These are phyloP conservation scores for Vitis labrusca DNA, from an alignment of 164 flowering plant species.

Conservation along the genomic window DNA sequence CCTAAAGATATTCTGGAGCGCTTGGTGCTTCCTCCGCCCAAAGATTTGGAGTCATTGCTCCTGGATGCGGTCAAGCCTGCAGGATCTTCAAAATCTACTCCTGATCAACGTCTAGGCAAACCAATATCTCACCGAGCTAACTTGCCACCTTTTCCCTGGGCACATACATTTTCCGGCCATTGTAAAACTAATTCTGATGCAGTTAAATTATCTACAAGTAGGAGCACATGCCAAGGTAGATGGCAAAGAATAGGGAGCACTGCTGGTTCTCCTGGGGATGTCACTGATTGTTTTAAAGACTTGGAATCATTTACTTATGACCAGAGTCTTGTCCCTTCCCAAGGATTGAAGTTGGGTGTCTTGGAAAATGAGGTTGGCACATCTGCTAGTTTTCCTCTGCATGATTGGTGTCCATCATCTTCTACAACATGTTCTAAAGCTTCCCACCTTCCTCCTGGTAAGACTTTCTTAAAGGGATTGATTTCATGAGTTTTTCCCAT, in stretches of 20 bases:
- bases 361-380: constrained; percentile 18
- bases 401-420: constrained; percentile 24
- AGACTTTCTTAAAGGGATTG: constrained; percentile 8
- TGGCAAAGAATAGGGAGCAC: constrained; percentile 61
- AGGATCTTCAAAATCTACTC: constrained; percentile 27
- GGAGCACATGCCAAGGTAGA: constrained; percentile 57
- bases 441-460: constrained; percentile 36
- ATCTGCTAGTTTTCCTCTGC: constrained; percentile 7
- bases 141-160: constrained; percentile 90
- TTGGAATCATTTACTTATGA: constrained; percentile 57
- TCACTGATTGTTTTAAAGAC: constrained; percentile 31
- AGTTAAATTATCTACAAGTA: constrained; percentile 45
- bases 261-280: constrained; percentile 31
- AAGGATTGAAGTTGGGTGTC: constrained; percentile 15
- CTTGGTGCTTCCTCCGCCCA: constrained; percentile 63
- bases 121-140: constrained; percentile 35
- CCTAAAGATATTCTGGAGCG: constrained; percentile 59
- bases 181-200: constrained; percentile 54
- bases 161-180: constrained; percentile 59
- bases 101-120: constrained; percentile 52
- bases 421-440: constrained; percentile 24
- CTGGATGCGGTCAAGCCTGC: constrained; percentile 54
- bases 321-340: constrained; percentile 44
- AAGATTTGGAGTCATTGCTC: constrained; percentile 70
- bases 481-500: neutral